These are phyloP conservation scores for Diaporthe eres DNA, from an alignment of 2,329 filamentous ascomycete genomes.

Conservation along the genomic window DNA sequence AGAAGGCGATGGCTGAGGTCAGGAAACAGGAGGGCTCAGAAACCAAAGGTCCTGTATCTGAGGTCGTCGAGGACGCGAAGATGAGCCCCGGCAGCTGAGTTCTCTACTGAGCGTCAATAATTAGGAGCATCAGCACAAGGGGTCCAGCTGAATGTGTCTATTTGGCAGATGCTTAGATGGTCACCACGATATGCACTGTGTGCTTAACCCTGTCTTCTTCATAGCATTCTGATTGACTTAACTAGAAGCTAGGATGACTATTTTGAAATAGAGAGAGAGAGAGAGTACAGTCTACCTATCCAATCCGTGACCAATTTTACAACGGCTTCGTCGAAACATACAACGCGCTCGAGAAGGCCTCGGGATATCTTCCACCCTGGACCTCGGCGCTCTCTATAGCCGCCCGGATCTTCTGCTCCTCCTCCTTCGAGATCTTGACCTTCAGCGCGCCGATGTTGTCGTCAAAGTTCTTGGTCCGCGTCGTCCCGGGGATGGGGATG, in stretches of 20 bases:
- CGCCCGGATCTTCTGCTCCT: constrained; percentile 32
- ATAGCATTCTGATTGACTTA: background rate
- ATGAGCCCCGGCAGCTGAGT: background rate
- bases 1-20: constrained; percentile 47
- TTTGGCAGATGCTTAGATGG: background rate
- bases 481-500: constrained; percentile 68
- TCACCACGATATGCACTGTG: background rate
- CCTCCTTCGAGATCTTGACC: constrained; percentile 34
- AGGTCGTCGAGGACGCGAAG: constrained; percentile 42
- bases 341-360: background rate
- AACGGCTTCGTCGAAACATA: constrained; percentile 31
- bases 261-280: background rate
- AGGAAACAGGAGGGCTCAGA: constrained; percentile 26
- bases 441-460: constrained; percentile 55
- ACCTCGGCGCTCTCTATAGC: constrained; percentile 22
- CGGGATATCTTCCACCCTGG: constrained; percentile 19
- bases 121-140: too few relatives aligned
- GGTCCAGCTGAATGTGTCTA: too few relatives aligned
- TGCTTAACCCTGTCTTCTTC: background rate
- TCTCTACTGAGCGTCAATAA: too few relatives aligned
- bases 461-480: constrained; percentile 54
- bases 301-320: background rate
- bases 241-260: background rate
- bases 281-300: background rate
- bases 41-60: constrained; percentile 36